Evolutionary conservation across 371 early-diverging fungal species (phyloP).

Genomic region (Funneliformis caledonium): DNA sequence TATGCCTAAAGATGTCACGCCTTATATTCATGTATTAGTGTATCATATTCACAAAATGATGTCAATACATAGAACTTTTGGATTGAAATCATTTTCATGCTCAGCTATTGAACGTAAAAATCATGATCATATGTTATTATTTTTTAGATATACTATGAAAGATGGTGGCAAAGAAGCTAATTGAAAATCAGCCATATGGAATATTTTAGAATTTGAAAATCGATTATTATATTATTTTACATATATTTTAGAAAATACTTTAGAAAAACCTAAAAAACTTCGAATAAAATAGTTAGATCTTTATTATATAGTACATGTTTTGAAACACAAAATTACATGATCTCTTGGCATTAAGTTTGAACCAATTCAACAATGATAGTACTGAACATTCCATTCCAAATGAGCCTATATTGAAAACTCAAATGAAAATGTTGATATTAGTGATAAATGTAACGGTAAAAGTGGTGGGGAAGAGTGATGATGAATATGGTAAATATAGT

Average conservation of each 20-base stretch:
- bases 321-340: too few relatives aligned
- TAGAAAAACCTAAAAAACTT: neutral
- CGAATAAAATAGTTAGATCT: neutral
- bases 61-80: neutral
- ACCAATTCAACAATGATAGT: too few relatives aligned
- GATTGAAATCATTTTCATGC: neutral
- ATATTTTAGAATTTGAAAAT: conserved; percentile 8
- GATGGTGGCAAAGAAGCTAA: conserved; percentile 8
- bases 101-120: conserved; percentile 14
- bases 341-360: too few relatives aligned
- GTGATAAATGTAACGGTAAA: too few relatives aligned
- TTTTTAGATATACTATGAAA: neutral
- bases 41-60: conserved; percentile 2
- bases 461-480: too few relatives aligned
- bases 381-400: neutral
- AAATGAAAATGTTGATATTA: neutral
- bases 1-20: neutral
- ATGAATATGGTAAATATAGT: too few relatives aligned
- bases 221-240: neutral
- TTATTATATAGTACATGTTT: too few relatives aligned
- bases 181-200: neutral
- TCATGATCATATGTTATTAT: conserved; percentile 10
- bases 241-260: neutral
- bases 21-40: conserved; percentile 15
- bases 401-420: neutral